Evolutionary conservation across 1,284 basidiomycete genomes (phyloP).

Genomic region (Kalmanozyma brasiliensis): DNA sequence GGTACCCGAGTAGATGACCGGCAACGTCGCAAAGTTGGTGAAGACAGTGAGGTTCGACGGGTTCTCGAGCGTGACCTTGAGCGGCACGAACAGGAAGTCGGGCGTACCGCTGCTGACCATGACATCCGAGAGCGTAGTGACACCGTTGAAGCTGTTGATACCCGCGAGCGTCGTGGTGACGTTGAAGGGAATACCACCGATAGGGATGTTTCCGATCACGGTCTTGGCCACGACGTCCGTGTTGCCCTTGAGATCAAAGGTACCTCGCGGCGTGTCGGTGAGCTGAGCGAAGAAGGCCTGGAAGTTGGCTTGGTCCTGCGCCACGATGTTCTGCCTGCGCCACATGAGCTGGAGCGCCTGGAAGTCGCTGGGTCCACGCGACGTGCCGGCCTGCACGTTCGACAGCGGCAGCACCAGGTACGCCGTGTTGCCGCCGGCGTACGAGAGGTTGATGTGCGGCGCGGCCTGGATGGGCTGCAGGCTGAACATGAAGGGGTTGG

Average conservation of each 20-base stretch:
- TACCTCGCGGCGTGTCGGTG: constrained; percentile 72
- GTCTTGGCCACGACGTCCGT: constrained; percentile 76
- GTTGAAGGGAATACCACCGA: constrained; percentile 75
- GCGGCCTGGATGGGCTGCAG: constrained; percentile 75
- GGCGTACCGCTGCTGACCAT: constrained; percentile 52
- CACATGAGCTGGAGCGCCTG: constrained; percentile 72
- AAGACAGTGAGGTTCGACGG: constrained; percentile 73
- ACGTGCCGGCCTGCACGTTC: constrained; percentile 74
- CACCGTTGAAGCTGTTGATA: constrained; percentile 59
- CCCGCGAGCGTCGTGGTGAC: constrained; percentile 74
- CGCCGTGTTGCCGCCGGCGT: constrained; percentile 73
- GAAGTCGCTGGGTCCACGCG: constrained; percentile 75
- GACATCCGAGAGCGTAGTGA: constrained; percentile 70
- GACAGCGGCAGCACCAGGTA: constrained; percentile 73
- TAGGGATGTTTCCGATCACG: constrained; percentile 76
- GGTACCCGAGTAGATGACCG: constrained; percentile 74
- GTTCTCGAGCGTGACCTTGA: constrained; percentile 50
- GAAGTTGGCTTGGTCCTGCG: constrained; percentile 74
- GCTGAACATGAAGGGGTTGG: constrained; percentile 82
- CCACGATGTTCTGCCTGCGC: constrained; percentile 72
- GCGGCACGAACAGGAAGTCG: constrained; percentile 35
- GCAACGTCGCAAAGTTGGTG: constrained; percentile 74
- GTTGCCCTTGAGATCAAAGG: constrained; percentile 73
- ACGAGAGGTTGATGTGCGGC: constrained; percentile 73
- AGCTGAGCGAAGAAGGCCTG: constrained; percentile 74